Conservation (phyloP, 352 stramenopile species). For the Peronospora belbahrii region DNA sequence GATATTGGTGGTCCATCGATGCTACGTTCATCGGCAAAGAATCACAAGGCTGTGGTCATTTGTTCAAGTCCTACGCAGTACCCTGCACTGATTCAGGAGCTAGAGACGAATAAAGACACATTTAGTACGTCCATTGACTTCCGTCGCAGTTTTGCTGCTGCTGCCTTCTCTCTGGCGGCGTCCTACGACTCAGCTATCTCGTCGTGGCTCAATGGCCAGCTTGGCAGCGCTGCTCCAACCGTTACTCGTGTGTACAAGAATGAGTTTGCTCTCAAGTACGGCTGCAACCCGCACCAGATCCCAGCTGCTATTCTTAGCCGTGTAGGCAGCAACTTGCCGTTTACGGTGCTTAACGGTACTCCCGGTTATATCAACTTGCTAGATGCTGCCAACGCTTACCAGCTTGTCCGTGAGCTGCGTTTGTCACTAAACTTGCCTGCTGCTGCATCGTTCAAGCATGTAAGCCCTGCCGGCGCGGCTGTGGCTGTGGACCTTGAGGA, state of each 20-base stretch:
- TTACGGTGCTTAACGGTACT: conserved; percentile 87
- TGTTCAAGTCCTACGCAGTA: conserved; percentile 96
- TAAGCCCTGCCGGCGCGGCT: conserved; percentile 93
- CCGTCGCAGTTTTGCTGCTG: conserved; percentile 72
- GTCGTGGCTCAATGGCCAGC: conserved; percentile 92
- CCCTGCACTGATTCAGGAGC: conserved; percentile 85
- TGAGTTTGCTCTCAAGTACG: conserved; percentile 90
- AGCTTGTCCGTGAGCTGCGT: conserved; percentile 95
- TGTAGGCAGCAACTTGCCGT: conserved; percentile 67
- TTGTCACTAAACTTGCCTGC: conserved; percentile 90
- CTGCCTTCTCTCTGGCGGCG: conserved; percentile 72
- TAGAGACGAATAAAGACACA: conserved; percentile 82
- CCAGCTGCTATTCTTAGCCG: conserved; percentile 82
- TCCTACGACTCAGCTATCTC: conserved; percentile 97
- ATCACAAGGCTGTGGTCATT: conserved; percentile 98
- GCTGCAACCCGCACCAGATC: conserved; percentile 99
- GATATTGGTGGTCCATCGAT: conserved; percentile 99
- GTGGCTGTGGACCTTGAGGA: conserved; percentile 95
- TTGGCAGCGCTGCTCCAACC: conserved; percentile 58
- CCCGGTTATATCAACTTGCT: conserved; percentile 99
- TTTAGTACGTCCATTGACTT: conserved; percentile 89
- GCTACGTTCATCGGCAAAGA: conserved; percentile 98
- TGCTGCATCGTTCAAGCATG: conserved; percentile 99
- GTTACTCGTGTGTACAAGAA: conserved; percentile 94
- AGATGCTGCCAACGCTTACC: conserved; percentile 98